Percentiles rank a stretch among this genome's conserved stretches.
Evolutionary conservation across 768 basidiomycete species (phyloP).

Genomic region (Xerocomellus amylosporus): DNA sequence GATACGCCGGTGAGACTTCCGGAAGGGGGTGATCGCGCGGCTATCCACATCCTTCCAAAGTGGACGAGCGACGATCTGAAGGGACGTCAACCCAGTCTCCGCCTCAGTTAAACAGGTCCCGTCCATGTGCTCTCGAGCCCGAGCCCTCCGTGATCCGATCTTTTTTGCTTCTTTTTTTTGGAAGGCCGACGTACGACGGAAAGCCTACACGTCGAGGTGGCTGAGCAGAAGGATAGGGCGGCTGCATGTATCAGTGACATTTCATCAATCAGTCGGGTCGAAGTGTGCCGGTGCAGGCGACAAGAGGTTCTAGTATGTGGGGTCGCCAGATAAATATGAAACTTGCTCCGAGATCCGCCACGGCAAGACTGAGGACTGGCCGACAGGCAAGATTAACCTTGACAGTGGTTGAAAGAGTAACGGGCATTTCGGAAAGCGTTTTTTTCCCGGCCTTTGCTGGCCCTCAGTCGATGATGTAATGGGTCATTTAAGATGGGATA

Average conservation of each 20-base stretch:
- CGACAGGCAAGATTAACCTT: conserved; percentile 27
- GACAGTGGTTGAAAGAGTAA: conserved; percentile 8
- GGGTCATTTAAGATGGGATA: conserved; percentile 20
- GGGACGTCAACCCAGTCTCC: conserved; percentile 9
- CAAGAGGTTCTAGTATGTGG: background rate
- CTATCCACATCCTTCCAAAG: conserved; percentile 25
- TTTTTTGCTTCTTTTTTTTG: conserved; percentile 4
- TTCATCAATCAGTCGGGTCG: background rate
- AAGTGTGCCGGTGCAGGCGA: background rate
- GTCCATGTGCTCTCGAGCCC: background rate
- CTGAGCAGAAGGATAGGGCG: no score
- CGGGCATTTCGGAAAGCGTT: conserved; percentile 13
- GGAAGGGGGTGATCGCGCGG: conserved; percentile 16
- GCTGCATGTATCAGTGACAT: background rate
- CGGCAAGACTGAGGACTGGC: background rate
- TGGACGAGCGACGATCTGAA: conserved; percentile 9
- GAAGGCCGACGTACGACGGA: background rate
- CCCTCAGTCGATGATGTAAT: conserved; percentile 21
- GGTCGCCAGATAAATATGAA: background rate
- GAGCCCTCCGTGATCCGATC: conserved; percentile 8
- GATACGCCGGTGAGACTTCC: conserved; percentile 2
- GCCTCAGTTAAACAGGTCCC: background rate
- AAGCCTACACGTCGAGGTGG: background rate
- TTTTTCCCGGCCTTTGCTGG: conserved; percentile 6
- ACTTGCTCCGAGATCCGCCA: conserved; percentile 16